Conservation (phyloP, 23 red algal species). For the Rhodosorus marinus region DNA sequence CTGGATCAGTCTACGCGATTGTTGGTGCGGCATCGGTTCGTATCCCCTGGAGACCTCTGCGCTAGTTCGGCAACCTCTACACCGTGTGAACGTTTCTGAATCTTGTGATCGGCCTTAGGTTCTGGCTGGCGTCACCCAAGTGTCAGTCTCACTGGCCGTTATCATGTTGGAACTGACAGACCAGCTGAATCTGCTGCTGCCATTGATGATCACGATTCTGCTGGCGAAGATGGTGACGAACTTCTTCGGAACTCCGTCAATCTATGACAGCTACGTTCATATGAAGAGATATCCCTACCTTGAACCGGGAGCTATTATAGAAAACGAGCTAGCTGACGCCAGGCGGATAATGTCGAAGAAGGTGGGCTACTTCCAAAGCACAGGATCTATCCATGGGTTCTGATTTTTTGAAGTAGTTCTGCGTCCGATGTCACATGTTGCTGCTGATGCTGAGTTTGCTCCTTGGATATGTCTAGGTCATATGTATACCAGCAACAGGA, state of each 20-base stretch:
- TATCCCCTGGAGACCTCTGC: too few relatives aligned
- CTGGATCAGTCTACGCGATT: slow-evolving; percentile 51
- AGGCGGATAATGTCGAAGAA: slow-evolving; percentile 9
- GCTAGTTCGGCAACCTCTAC: too few relatives aligned
- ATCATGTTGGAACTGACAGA: slow-evolving; percentile 87
- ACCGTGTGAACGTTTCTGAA: neutral
- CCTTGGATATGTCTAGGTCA: too few relatives aligned
- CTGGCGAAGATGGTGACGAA: slow-evolving; percentile 62
- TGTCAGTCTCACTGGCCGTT: slow-evolving; percentile 65
- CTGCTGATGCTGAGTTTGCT: slow-evolving; percentile 42
- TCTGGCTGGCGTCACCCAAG: slow-evolving; percentile 72
- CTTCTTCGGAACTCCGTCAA: slow-evolving; percentile 26
- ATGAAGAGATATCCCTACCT: slow-evolving; percentile 62
- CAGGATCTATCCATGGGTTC: slow-evolving; percentile 13
- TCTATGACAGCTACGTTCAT: slow-evolving; percentile 69
- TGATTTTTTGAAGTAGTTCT: slow-evolving; percentile 43
- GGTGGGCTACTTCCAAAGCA: slow-evolving; percentile 10
- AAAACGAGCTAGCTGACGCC: slow-evolving; percentile 41
- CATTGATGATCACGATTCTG: slow-evolving; percentile 59
- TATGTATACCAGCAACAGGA: too few relatives aligned
- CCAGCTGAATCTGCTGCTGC: slow-evolving; percentile 48
- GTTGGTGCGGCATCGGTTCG: slow-evolving; percentile 57
- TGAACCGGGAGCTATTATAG: slow-evolving; percentile 6
- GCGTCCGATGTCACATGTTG: slow-evolving; percentile 12
- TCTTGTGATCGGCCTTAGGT: neutral